Conservation (phyloP, 2,329 filamentous ascomycete species). For the Botrytis aclada region DNA sequence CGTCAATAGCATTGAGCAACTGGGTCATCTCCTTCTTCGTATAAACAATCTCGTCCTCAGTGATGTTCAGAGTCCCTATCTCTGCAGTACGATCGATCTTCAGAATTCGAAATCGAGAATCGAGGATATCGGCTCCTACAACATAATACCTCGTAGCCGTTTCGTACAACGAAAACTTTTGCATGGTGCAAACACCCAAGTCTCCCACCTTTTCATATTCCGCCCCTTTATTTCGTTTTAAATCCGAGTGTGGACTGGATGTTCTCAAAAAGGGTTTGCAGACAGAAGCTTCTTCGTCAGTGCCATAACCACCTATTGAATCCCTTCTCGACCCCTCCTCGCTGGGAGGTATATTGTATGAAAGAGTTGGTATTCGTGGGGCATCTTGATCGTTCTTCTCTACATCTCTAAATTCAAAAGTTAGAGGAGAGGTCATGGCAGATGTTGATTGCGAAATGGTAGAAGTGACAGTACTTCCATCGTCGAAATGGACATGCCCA, state of each 20-base stretch:
- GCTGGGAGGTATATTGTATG: constrained; percentile 25
- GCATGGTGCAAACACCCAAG: constrained; percentile 64
- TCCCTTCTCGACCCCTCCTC: constrained; percentile 27
- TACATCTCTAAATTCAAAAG: constrained; percentile 29
- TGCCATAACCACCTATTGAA: constrained; percentile 43
- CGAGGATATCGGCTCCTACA: constrained; percentile 86
- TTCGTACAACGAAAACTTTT: constrained; percentile 97
- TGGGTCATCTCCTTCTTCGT: constrained; percentile 89
- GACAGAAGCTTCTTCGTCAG: constrained; percentile 57
- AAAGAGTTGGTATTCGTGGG: constrained; percentile 34
- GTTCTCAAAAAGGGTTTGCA: constrained; percentile 57
- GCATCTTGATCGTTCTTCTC: constrained; percentile 27
- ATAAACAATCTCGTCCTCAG: constrained; percentile 94
- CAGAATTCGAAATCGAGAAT: constrained; percentile 83
- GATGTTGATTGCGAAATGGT: constrained; percentile 34
- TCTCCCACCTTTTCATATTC: constrained; percentile 39
- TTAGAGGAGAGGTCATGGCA: constrained; percentile 37
- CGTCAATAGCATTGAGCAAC: constrained; percentile 89
- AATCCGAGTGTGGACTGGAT: constrained; percentile 44
- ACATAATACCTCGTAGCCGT: constrained; percentile 92
- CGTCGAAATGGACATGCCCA: constrained; percentile 33
- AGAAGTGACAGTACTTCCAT: constrained; percentile 26
- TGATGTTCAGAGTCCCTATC: constrained; percentile 73
- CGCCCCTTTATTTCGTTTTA: constrained; percentile 34
- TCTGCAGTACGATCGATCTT: constrained; percentile 92